A percentile compares a stretch with the other conserved stretches of the same genome.
Conservation (phyloP, 2,329 filamentous ascomycete species). For the Pseudocercospora crystallina region DNA sequence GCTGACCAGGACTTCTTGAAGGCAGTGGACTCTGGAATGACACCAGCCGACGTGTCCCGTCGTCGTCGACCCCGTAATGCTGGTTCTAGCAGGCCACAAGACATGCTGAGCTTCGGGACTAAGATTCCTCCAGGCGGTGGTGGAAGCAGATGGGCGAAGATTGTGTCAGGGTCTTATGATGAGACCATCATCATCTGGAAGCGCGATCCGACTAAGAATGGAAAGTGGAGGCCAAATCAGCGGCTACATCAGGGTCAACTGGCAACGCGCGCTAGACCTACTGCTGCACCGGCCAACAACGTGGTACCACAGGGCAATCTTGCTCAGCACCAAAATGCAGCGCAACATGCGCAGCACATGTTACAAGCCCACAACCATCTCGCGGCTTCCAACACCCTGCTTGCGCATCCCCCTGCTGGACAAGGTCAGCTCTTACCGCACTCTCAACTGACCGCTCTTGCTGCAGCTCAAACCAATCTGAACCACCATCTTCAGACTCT, state of each 20-base stretch:
- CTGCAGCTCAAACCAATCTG: constrained; percentile 16
- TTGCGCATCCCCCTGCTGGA: constrained; percentile 11
- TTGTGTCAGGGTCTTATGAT: constrained; percentile 95
- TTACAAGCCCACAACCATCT: constrained; percentile 22
- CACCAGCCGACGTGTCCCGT: constrained; percentile 33
- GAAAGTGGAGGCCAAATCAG: constrained; percentile 78
- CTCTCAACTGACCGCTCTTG: constrained; percentile 19
- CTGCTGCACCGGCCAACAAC: constrained; percentile 9
- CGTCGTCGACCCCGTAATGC: constrained; percentile 55
- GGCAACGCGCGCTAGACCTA: constrained; percentile 8
- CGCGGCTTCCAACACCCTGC: constrained; percentile 18
- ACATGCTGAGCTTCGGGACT: constrained; percentile 77
- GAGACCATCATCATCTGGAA: constrained; percentile 96
- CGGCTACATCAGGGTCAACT: constrained; percentile 42
- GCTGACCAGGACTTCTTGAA: constrained; percentile 73
- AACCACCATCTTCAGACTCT: constrained; percentile 18
- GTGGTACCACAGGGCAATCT: constrained; percentile 6
- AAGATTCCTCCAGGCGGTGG: constrained; percentile 89
- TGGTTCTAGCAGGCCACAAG: constrained; percentile 71
- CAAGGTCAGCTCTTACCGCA: constrained; percentile 11
- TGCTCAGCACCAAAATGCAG: constrained; percentile 11
- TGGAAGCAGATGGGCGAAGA: constrained; percentile 85
- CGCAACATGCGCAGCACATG: constrained; percentile 17
- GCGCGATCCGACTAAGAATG: constrained; percentile 65
- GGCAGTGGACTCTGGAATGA: constrained; percentile 50